phyloP scores from a whole-genome alignment of 371 early-diverging fungal genomes.

The Pancytospora philotis region DNA sequence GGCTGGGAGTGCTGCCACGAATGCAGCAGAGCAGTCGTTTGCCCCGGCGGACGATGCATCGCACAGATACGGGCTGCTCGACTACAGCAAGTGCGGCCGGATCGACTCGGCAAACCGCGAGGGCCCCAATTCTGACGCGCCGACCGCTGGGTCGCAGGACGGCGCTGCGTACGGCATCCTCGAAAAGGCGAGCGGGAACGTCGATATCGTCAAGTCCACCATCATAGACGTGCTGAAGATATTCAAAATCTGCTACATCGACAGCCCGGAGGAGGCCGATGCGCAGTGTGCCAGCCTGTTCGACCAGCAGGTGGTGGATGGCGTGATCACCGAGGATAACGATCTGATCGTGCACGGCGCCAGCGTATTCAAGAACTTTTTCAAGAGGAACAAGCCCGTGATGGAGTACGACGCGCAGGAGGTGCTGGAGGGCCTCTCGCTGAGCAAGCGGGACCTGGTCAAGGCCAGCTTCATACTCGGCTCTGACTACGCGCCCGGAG shows the following conservation, averaged over 20 bases:
- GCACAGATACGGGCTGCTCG: not conserved
- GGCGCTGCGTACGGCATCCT: too few relatives aligned
- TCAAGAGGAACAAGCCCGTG: constrained; percentile 72
- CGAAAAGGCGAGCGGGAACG: not conserved
- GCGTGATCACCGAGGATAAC: constrained; percentile 90
- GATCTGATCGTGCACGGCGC: constrained; percentile 92
- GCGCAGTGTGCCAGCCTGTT: constrained; percentile 80
- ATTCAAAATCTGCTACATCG: constrained; percentile 85
- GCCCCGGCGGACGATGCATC: not conserved
- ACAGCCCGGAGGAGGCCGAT: constrained; percentile 90
- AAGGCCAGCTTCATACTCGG: constrained; percentile 78
- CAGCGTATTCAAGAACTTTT: constrained; percentile 79
- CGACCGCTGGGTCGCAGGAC: too few relatives aligned
- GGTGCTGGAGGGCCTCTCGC: constrained; percentile 64
- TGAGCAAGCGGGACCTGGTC: constrained; percentile 67
- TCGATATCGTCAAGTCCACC: not conserved
- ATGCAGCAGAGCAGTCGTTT: not conserved
- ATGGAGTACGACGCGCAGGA: constrained; percentile 63
- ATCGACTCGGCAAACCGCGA: too few relatives aligned
- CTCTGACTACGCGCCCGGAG: constrained; percentile 90
- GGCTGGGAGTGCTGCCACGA: too few relatives aligned
- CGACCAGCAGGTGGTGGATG: constrained; percentile 69
- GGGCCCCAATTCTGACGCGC: too few relatives aligned
- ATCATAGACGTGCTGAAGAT: constrained; percentile 63
- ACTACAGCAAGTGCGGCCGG: not conserved